Evolutionary conservation across 2,329 filamentous ascomycete species (phyloP), one percentile per base, ranked within the genome.

Genomic region (Sporothrix luriei): DNA sequence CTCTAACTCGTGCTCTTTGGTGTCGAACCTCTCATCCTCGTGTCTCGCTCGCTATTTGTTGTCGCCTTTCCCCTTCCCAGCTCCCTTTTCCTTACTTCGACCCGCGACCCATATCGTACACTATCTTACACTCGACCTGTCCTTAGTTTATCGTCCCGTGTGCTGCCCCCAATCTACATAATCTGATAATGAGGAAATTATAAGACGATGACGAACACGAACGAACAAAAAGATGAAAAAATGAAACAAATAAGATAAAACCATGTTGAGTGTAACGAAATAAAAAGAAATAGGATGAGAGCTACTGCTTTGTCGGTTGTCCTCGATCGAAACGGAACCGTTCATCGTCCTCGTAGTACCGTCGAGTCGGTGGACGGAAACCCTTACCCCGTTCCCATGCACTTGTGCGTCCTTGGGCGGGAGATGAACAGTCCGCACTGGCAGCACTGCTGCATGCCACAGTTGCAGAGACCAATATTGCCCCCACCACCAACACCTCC

Each of bases 361-460:
- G 24, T 38, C 24, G 14, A 59, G 5, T 46, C 46, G 29, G 38
- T 16, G 2, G 13, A 9, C 26, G 21, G 14, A 19, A 14, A 4
- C 3, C 1, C 19, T 16, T 19, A 59, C 26, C 26, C 51, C 4
- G 33, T 38, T 3, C n/a, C 4, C 55, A 69, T 49, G 51, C 70
- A 71, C 19, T 14, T n/a, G 16, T 71, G 68, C 24, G 52, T 66
- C 19, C 65, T 65, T 1, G 68, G 70, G 4, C 57, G 57, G 16
- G 70, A 68, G 29, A 71, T 57, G 24, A 71, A 71, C 0, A 71
- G 61, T 2, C 66, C 61, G 24, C 70, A 71, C 4, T 24, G 43
- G 52, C 26, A 26, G 70, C 70, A 71, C 66, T 71, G 70, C 66
- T 68, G 68, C 57, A 71, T 71, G 11, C 70, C 68, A 38, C 68